Base-by-base conservation (phyloP, 2,329 filamentous ascomycete genomes). In the Trichoderma guizhouense region DNA sequence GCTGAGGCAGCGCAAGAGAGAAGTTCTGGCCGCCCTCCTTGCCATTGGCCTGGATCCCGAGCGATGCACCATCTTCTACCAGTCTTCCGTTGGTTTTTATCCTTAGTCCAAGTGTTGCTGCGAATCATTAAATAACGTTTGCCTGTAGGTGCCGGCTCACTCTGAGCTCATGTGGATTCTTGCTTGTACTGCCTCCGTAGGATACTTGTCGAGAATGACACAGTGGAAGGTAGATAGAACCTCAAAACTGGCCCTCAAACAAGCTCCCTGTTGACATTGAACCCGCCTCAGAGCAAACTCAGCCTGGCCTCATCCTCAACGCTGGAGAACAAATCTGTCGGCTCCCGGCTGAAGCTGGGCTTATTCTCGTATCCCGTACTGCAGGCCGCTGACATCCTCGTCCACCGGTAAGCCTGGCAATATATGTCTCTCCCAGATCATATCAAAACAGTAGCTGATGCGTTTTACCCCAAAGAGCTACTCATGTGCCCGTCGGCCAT, bases 131-230 rank as follows among this genome's bases (percentile, higher is more conserved):
- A 32, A 36, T 58, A 43, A 71, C 39, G 11, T 32, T 32, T 18
- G 65, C 18, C 8, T 55, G 36, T 58, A 93, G 89, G 90, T 95
- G 2, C 86, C 90, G 21, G 90, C 91, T 61, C 96, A 98, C 82
- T 85, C 92, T 5, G 95, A 98, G 81, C 86, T 99, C 74, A 97
- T 97, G 93, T 99, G 96, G 96, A 94, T 98, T 78, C 83, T 99
- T 73, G 95, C 93, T 79, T 98, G 95, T 75, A 92, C 93, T 67
- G 93, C 96, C 28, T 95, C 93, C 6, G 94, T 96, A 81, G 96
- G 96, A 51, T 97, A 97, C 82, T 84, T 99, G n/a, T 92, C 92
- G 11, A 88, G 96, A n/a, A 99, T 99, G 96, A 98, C 96, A 32
- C 96, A 98, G 82, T 99, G 96, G 95, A 99, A 99, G 90, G 94